phyloP scores from a whole-genome alignment of 768 basidiomycete species.

The Mycena pura region DNA sequence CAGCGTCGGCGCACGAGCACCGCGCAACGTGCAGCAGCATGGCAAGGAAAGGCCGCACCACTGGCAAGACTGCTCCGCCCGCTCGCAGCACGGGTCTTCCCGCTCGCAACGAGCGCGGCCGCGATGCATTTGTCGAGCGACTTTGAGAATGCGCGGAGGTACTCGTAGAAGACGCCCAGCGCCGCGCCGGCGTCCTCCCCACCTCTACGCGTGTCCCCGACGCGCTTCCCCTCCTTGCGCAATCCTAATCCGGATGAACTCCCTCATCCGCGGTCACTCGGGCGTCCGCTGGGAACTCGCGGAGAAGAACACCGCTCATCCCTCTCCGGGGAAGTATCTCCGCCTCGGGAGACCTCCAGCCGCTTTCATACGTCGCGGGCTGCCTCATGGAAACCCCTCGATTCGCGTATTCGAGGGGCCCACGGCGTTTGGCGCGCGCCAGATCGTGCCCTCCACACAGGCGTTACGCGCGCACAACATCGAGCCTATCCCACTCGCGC shows the following conservation, averaged over 20 bases:
- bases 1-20: constrained; percentile 22
- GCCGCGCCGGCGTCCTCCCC: constrained; percentile 75
- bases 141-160: constrained; percentile 68
- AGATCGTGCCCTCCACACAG: constrained; percentile 58
- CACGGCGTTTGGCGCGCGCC: constrained; percentile 52
- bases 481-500: constrained; percentile 67
- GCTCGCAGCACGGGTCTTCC: constrained; percentile 45
- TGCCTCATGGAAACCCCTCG: constrained; percentile 77
- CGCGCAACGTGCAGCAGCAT: too few relatives aligned
- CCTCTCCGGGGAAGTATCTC: constrained; percentile 86
- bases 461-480: constrained; percentile 69
- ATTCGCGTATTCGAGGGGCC: constrained; percentile 73
- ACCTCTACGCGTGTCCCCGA: constrained; percentile 57
- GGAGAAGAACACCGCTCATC: constrained; percentile 79
- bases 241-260: constrained; percentile 88
- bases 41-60: constrained; percentile 39
- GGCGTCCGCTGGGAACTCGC: constrained; percentile 84
- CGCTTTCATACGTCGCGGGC: constrained; percentile 85
- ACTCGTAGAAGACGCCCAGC: constrained; percentile 83
- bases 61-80: constrained; percentile 30
- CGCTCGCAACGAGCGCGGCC: constrained; percentile 45
- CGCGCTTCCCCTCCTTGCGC: constrained; percentile 74
- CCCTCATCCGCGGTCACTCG: constrained; percentile 87
- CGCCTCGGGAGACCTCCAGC: constrained; percentile 82
- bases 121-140: constrained; percentile 65